phyloP scores from a whole-genome alignment of 768 basidiomycete species.

The Auricularia cornea region DNA sequence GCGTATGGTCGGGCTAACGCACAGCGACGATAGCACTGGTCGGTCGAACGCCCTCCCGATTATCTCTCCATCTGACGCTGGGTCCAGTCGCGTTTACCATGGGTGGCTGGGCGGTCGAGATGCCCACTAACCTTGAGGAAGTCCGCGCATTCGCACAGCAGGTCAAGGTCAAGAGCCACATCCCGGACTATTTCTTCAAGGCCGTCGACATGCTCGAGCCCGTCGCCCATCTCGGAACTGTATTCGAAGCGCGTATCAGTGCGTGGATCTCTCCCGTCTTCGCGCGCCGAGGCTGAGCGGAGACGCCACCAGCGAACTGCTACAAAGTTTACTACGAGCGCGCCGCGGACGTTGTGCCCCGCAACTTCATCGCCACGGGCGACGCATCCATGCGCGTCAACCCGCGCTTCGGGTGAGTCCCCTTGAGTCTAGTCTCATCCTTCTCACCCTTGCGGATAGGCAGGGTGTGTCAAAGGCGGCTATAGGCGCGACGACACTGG shows the following conservation, averaged over 20 bases:
- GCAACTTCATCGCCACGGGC: slow-evolving; percentile 27
- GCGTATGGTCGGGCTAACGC: slow-evolving; percentile 8
- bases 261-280: not conserved
- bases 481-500: slow-evolving; percentile 14
- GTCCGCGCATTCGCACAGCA: not conserved
- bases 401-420: slow-evolving; percentile 13
- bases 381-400: slow-evolving; percentile 25
- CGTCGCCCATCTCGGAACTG: slow-evolving; percentile 10
- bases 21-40: slow-evolving; percentile 11
- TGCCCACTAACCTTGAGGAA: slow-evolving; percentile 22
- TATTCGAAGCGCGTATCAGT: not conserved
- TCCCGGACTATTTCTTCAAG: slow-evolving; percentile 19
- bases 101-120: too few species aligned
- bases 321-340: slow-evolving; percentile 20
- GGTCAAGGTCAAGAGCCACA: slow-evolving; percentile 1
- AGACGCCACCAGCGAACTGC: not conserved
- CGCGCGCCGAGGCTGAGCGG: too few species aligned
- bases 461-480: slow-evolving; percentile 17
- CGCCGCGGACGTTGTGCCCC: slow-evolving; percentile 17
- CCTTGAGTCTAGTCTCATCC: not conserved
- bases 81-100: slow-evolving; percentile 9
- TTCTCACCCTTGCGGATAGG: too few species aligned
- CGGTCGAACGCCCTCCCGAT: slow-evolving; percentile 1
- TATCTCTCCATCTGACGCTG: not conserved
- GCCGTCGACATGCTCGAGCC: slow-evolving; percentile 19